Base-by-base conservation (phyloP, 257 asterid species). In the Phtheirospermum japonicum region DNA sequence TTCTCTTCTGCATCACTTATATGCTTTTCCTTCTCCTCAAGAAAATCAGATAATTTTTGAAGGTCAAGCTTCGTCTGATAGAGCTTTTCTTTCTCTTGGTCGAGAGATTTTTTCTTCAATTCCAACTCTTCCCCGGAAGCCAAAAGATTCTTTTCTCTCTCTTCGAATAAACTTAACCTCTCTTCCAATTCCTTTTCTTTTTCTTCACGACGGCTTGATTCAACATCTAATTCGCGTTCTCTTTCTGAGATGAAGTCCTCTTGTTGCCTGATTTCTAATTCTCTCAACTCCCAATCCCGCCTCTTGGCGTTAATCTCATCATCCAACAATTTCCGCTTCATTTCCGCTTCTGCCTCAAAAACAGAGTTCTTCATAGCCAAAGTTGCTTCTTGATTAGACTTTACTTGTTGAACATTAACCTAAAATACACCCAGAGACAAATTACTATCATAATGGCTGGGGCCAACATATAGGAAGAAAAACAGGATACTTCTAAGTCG, bases 241-340 rank as follows among this genome's bases (percentile, higher is more conserved):
- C 80, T 85, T 59, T 93, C 99, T 4, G 72, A 52, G 48, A 87
- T 54, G 31, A 71, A 63, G 57, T 93, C 96, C 82, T 89, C 97
- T 30, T 80, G 75, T 54, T 84, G 89, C 76, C 66, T 83, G 70
- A 89, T 72, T 74, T 93, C 99, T 66, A 93, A 67, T 69, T 93
- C 99, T 76, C 72, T 93, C 78, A 93, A 73, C 69, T 93, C 99
- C 88, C 87, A 85, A 64, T 67, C 83, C 63, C 97, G 82, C 76
- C 91, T 83, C 78, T 74, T 89, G 71, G 76, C 69, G 56, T 82
- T 72, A 31, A 78, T 72, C 74, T 93, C 99, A 53, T 87, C 96
- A 49, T 89, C 95, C 61, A 73, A 78, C 72, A 65, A 66, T 77
- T 85, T 89, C 63, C 81, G 81, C 75, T 79, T 84, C 68, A 36